Evolutionary conservation across 2,329 filamentous ascomycete genomes (phyloP).

Genomic region (Didymellaceae sp.): DNA sequence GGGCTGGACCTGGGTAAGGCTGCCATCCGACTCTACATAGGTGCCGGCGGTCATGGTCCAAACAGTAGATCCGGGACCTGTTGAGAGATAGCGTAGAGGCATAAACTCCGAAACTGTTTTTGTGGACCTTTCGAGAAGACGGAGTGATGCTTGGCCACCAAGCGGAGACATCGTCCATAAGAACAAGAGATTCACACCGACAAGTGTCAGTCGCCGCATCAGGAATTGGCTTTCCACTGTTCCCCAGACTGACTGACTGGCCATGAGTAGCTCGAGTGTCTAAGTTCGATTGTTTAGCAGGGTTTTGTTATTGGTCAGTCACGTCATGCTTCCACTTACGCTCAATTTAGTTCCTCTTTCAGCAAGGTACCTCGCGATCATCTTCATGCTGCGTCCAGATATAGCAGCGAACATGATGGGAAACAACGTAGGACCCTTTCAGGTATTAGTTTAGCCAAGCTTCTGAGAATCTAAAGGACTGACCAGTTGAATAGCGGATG

Average conservation of each 20-base stretch:
- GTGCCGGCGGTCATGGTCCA: not conserved
- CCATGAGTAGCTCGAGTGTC: constrained; percentile 46
- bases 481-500: constrained; percentile 36
- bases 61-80: constrained; percentile 29
- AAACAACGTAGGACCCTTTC: constrained; percentile 45
- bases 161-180: constrained; percentile 48
- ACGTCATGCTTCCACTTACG: constrained; percentile 20
- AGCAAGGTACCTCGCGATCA: constrained; percentile 43
- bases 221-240: constrained; percentile 44
- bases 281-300: constrained; percentile 2
- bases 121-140: constrained; percentile 30
- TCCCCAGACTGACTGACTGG: constrained; percentile 48
- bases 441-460: not conserved
- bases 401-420: constrained; percentile 49
- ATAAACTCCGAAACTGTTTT: not conserved
- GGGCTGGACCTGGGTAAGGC: constrained; percentile 26
- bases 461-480: too few species aligned
- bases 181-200: constrained; percentile 42
- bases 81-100: constrained; percentile 39
- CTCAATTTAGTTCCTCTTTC: constrained; percentile 42
- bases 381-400: constrained; percentile 44
- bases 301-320: not conserved
- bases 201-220: constrained; percentile 38
- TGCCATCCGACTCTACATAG: constrained; percentile 6
- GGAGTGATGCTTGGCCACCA: constrained; percentile 47